phyloP scores from a whole-genome alignment of 768 basidiomycete species.

The Mycena galericulata region DNA sequence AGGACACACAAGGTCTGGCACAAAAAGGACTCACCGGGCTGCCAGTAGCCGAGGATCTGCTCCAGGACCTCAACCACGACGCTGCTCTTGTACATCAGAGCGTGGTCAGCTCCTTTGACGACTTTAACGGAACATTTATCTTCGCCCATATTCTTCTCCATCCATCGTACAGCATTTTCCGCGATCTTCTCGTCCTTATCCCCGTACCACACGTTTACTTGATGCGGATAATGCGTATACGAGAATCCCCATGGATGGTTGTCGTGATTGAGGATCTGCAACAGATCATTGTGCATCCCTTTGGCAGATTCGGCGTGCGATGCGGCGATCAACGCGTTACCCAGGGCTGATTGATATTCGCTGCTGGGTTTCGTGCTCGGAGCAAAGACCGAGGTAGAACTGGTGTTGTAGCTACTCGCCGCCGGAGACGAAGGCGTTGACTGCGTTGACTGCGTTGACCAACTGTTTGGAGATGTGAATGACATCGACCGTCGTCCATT shows the following conservation, averaged over 20 bases:
- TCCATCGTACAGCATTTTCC: slow-evolving; percentile 91
- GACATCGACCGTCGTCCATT: slow-evolving; percentile 81
- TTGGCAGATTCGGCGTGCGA: slow-evolving; percentile 95
- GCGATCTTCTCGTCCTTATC: slow-evolving; percentile 94
- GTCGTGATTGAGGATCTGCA: slow-evolving; percentile 93
- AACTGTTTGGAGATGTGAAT: slow-evolving; percentile 63
- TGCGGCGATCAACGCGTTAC: slow-evolving; percentile 91
- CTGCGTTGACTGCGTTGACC: slow-evolving; percentile 52
- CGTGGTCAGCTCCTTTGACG: slow-evolving; percentile 91
- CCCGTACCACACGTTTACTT: slow-evolving; percentile 91
- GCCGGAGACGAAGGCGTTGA: slow-evolving; percentile 66
- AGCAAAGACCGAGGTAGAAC: slow-evolving; percentile 47
- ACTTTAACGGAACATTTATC: slow-evolving; percentile 84
- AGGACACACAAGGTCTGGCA: slow-evolving; percentile 16
- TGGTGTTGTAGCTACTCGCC: slow-evolving; percentile 53
- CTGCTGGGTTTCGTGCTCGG: slow-evolving; percentile 47
- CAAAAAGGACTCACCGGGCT: slow-evolving; percentile 38
- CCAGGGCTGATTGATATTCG: slow-evolving; percentile 78
- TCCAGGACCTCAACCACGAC: slow-evolving; percentile 91
- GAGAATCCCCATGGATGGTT: slow-evolving; percentile 92
- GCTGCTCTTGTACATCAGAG: slow-evolving; percentile 90
- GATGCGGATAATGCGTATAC: slow-evolving; percentile 82
- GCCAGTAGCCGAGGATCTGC: slow-evolving; percentile 70
- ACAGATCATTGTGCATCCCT: slow-evolving; percentile 90
- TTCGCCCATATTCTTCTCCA: slow-evolving; percentile 86